These are phyloP conservation scores for Serendipita vermifera DNA, from an alignment of 768 basidiomycete genomes.

Conservation along the genomic window DNA sequence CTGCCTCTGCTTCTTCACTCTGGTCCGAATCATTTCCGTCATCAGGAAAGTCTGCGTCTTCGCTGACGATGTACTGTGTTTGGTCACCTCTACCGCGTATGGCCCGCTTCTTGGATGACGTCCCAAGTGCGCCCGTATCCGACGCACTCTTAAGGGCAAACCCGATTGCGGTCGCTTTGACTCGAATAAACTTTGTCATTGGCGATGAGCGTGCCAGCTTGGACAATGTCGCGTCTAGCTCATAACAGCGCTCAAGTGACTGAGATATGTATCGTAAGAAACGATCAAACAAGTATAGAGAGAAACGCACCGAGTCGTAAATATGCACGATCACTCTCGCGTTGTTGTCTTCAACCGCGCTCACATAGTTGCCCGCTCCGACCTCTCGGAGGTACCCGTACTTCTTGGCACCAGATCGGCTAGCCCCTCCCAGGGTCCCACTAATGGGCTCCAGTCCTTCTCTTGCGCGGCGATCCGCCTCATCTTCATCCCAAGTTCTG, in stretches of 20 bases:
- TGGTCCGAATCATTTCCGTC: slow-evolving; percentile 35
- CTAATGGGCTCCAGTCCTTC: slow-evolving; percentile 29
- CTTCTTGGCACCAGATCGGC: slow-evolving; percentile 36
- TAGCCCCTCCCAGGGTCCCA: slow-evolving; percentile 18
- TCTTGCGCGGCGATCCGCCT: slow-evolving; percentile 30
- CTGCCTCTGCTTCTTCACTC: slow-evolving; percentile 49
- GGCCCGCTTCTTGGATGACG: neutral
- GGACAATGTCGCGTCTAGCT: slow-evolving; percentile 53
- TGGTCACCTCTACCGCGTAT: slow-evolving; percentile 7
- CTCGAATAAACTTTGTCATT: slow-evolving; percentile 69
- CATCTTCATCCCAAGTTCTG: slow-evolving; percentile 67
- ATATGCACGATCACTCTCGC: slow-evolving; percentile 72
- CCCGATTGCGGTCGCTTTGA: slow-evolving; percentile 60
- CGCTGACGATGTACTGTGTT: slow-evolving; percentile 12
- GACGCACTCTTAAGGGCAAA: slow-evolving; percentile 38
- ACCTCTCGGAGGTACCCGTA: slow-evolving; percentile 78
- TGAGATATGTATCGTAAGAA: slow-evolving; percentile 19
- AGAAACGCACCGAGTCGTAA: slow-evolving; percentile 55
- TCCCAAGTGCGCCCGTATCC: slow-evolving; percentile 16
- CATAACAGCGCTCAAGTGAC: slow-evolving; percentile 65
- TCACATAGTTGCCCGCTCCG: slow-evolving; percentile 55
- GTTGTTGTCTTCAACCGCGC: slow-evolving; percentile 56
- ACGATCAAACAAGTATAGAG: neutral
- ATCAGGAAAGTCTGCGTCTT: slow-evolving; percentile 22
- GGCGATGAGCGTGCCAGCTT: slow-evolving; percentile 57